Base-by-base conservation (phyloP, 2,329 filamentous ascomycete genomes). In the Botrytis fragariae region DNA sequence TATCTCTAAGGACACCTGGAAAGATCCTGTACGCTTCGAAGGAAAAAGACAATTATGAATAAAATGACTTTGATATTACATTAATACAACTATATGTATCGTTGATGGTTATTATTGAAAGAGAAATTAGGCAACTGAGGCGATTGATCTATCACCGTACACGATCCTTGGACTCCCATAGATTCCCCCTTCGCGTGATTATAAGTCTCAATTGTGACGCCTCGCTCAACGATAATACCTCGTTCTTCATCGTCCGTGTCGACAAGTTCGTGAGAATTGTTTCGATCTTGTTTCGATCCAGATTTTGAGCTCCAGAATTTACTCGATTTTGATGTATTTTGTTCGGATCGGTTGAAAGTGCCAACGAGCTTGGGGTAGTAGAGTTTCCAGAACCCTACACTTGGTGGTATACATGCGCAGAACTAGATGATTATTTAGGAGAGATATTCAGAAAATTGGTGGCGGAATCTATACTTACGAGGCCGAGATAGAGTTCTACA, bases 331-430 rank as follows among this genome's bases (percentile, higher is more conserved):
- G 42, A 48, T 7, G 20, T 35, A 10, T 48, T 35, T 32, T 22
- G 18, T 20, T 65, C 42, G 4, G 62, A 65, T 35, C 42, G 62
- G 10, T 25, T 35, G 62, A 35, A 20, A 32, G 42, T 45, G 2
- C 62, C 62, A 1, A 48, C 9, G 5, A 65, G 14, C 16, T 48
- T 65, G 29, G 62, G 62, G 45, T 65, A 65, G 42, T 48, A 65
- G 29, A 65, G 39, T n/a, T 48, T 65, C 62, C 42, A 45, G 42
- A 65, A 65, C 10, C 62, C 62, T 20, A 65, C 42, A 25, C 42
- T 65, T 16, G 62, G 29, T 65, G 62, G 62, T 20, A 48, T 35
- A 12, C 62, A 65, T 25, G 62, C 62, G 29, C 62, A 65, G 35
- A 45, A 35, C 62, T 65, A 5, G 0, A 14, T 5, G 29, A 1